Base-by-base conservation (phyloP, 2,329 filamentous ascomycete genomes). In the Ascomycota sp. region DNA sequence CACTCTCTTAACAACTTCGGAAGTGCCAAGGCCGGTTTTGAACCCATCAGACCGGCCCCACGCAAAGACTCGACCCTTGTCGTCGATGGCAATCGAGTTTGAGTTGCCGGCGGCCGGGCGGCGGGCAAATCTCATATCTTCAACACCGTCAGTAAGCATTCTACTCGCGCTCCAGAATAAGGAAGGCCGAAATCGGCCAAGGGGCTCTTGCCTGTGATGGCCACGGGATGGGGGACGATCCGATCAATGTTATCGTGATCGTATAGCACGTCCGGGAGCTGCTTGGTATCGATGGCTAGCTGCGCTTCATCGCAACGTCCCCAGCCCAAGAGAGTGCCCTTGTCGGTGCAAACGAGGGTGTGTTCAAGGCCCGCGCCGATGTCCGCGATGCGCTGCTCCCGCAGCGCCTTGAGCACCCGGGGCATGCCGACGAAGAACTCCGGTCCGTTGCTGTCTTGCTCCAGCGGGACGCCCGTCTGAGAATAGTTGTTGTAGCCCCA, bases 31-130 rank as follows among this genome's bases (percentile, higher is more conserved):
- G 3, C 76, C 77, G 9, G 75, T 79, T 51, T 79, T 75, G 47
- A 75, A 79, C 42, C 71, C 76, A 29, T 66, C 66, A 8, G 66
- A 73, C 55, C 81, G 81, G 4, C 77, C 77, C 76, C 76, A 82
- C 4, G 66, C 66, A 51, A 70, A 80, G 9, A 72, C 72, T 42
- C 67, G 66, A 37, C 77, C 76, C 31, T 74, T 61, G 35, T 58
- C 59, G 40, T 67, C 68, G 43, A 82, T 61, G 27, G 67, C 72
- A 36, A 82, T 65, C 39, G 62, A 72, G 50, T 76, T 73, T 43
- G 82, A 76, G 2, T 36, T 25, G 10, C 21, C 30, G n/a, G 13
- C 30, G 21, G 30, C 30, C 9, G 28, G 9, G 11, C 11, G 3
- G 28, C 12, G 9, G 12, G 28, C 9, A 29, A 29, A 29, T 29